Conservation (phyloP, 2,329 filamentous ascomycete genomes). For the Didymella exigua region DNA sequence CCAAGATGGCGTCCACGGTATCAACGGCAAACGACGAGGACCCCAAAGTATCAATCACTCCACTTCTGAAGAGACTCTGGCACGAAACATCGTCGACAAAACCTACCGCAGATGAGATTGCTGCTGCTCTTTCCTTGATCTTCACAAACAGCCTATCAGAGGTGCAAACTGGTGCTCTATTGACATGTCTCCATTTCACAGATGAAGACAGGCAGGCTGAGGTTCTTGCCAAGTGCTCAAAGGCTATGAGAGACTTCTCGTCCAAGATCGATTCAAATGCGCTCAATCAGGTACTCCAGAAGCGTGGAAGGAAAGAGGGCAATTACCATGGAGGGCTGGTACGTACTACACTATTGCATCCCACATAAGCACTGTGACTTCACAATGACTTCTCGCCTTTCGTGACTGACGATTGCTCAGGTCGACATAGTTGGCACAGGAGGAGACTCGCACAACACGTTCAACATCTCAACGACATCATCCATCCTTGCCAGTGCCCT, state of each 20-base stretch:
- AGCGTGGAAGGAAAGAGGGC: constrained; percentile 69
- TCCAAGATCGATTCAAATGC: constrained; percentile 69
- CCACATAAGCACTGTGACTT: background rate
- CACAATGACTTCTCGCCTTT: background rate
- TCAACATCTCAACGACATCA: constrained; percentile 95
- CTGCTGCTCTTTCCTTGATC: constrained; percentile 85
- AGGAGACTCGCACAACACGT: constrained; percentile 94
- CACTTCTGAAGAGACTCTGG: constrained; percentile 75
- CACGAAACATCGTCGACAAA: constrained; percentile 55
- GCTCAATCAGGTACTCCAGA: constrained; percentile 66
- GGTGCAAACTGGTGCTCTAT: constrained; percentile 82
- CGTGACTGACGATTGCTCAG: constrained; percentile 42
- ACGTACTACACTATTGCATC: constrained; percentile 44
- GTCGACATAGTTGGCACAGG: constrained; percentile 97
- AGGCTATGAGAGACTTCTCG: constrained; percentile 81
- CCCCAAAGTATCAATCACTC: constrained; percentile 64
- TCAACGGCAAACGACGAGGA: constrained; percentile 33
- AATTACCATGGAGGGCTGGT: constrained; percentile 83
- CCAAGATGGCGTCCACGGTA: constrained; percentile 28
- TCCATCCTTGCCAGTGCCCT: constrained; percentile 89
- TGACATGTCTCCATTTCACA: constrained; percentile 92
- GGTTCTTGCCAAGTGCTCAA: constrained; percentile 83
- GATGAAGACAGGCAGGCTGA: constrained; percentile 81
- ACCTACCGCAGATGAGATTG: constrained; percentile 76
- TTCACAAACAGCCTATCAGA: constrained; percentile 90